Evolutionary conservation across 306 rosid species (phyloP).

Genomic region (Amphicarpaea edgeworthii): DNA sequence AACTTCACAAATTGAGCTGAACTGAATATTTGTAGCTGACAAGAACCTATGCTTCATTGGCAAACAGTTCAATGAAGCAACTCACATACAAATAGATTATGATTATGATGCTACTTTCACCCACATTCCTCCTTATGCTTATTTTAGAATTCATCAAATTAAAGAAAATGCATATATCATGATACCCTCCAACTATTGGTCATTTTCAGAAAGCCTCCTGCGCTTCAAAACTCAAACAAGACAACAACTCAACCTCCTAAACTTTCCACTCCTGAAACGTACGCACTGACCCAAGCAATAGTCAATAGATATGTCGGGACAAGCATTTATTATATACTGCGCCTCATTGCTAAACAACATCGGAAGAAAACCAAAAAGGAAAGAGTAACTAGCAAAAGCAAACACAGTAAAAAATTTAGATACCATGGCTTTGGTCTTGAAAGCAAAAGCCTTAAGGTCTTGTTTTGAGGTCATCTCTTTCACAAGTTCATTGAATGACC

Average conservation of each 20-base stretch:
- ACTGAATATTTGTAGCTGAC: not conserved
- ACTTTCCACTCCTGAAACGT: slow-evolving; percentile 11
- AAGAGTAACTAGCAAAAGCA: slow-evolving; percentile 23
- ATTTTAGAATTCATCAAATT: slow-evolving; percentile 15
- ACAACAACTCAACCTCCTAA: slow-evolving; percentile 25
- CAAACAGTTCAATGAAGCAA: slow-evolving; percentile 20
- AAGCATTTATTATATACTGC: not conserved
- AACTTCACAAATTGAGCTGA: not conserved
- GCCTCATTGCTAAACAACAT: slow-evolving; percentile 2
- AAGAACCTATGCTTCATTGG: slow-evolving; percentile 23
- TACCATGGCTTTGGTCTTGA: slow-evolving; percentile 92
- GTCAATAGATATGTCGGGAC: not conserved
- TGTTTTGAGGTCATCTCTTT: slow-evolving; percentile 68
- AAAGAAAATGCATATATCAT: slow-evolving; percentile 7
- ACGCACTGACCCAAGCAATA: slow-evolving; percentile 9
- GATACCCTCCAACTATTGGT: slow-evolving; percentile 4
- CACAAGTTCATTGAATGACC: slow-evolving; percentile 86
- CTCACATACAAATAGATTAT: not conserved
- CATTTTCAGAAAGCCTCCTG: not conserved
- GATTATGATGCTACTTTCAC: not conserved
- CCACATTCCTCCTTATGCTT: not conserved
- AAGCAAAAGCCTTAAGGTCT: slow-evolving; percentile 83
- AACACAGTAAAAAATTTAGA: not conserved
- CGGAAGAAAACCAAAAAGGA: slow-evolving; percentile 19
- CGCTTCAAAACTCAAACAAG: slow-evolving; percentile 5